Evolutionary conservation across 2,329 filamentous ascomycete genomes (phyloP).

Genomic region (Ophiostoma pallidulum): DNA sequence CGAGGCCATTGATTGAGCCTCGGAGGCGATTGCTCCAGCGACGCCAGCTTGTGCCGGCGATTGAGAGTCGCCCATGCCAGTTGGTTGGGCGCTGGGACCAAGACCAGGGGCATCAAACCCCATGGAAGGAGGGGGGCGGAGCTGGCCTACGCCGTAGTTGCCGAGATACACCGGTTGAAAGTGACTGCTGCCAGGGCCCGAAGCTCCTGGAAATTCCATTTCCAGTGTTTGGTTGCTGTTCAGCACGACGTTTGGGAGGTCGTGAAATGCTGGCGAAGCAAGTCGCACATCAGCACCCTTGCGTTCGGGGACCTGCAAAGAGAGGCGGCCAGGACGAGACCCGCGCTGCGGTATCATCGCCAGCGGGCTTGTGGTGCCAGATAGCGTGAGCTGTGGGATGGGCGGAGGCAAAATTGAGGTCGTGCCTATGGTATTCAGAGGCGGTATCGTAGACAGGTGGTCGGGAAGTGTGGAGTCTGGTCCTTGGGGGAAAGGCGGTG

Average conservation of each 20-base stretch:
- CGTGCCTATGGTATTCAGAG: background rate
- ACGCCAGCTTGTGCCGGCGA: background rate
- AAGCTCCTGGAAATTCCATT: background rate
- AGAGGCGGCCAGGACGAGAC: slow-evolving; percentile 39
- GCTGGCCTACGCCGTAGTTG: background rate
- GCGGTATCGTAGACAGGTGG: background rate
- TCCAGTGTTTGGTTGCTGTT: slow-evolving; percentile 4
- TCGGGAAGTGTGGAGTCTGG: background rate
- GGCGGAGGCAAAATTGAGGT: background rate
- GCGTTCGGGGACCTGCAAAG: slow-evolving; percentile 48
- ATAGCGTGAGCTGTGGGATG: background rate
- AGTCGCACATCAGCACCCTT: slow-evolving; percentile 25
- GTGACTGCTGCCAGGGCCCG: background rate
- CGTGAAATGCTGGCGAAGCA: slow-evolving; percentile 22
- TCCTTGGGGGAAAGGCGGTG: background rate
- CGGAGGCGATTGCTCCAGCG: too few species aligned
- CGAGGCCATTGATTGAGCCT: too few species aligned
- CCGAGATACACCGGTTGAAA: background rate
- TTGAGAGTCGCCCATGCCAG: background rate
- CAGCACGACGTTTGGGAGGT: slow-evolving; percentile 16
- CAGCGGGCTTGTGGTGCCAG: slow-evolving; percentile 6
- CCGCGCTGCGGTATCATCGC: slow-evolving; percentile 1
- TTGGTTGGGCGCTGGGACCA: background rate
- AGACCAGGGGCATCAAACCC: background rate
- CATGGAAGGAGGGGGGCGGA: background rate